Conservation (phyloP, 345 rosid genomes). For the Aegle marmelos region DNA sequence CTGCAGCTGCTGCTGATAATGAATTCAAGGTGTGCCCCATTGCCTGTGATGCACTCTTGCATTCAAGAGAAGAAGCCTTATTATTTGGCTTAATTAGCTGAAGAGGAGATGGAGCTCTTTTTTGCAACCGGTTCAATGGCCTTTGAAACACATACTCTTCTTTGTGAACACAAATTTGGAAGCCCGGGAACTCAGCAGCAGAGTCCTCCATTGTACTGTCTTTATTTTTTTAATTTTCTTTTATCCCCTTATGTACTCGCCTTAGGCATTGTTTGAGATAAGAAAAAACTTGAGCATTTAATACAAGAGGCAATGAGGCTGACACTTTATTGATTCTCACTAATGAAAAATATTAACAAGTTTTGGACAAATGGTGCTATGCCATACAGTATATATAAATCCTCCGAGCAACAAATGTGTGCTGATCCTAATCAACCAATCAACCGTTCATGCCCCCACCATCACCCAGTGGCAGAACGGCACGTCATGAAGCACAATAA, state of each 20-base stretch:
- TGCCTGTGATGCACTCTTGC: slow-evolving; percentile 8
- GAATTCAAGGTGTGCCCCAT: slow-evolving; percentile 19
- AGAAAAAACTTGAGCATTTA: neutral
- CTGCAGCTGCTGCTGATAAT: neutral
- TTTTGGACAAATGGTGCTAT: neutral
- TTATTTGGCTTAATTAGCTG: slow-evolving; percentile 30
- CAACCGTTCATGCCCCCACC: neutral
- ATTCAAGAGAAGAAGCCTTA: neutral
- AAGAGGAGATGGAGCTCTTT: slow-evolving; percentile 65
- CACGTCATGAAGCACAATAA: neutral
- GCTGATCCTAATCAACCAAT: neutral
- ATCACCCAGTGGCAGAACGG: neutral
- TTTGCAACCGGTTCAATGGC: slow-evolving; percentile 50
- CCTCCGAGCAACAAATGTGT: neutral
- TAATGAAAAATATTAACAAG: neutral
- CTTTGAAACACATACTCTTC: slow-evolving; percentile 50
- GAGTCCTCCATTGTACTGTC: slow-evolving; percentile 37
- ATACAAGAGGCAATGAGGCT: neutral
- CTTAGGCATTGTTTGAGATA: neutral
- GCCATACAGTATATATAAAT: neutral
- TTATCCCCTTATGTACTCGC: neutral
- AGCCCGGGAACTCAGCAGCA: slow-evolving; percentile 58
- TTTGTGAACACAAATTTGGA: slow-evolving; percentile 45
- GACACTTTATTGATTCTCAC: neutral
- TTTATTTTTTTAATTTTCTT: slow-evolving; percentile 4